These are phyloP conservation scores for Penicillium brevicompactum DNA, from an alignment of 2,329 filamentous ascomycete species.

Conservation along the genomic window DNA sequence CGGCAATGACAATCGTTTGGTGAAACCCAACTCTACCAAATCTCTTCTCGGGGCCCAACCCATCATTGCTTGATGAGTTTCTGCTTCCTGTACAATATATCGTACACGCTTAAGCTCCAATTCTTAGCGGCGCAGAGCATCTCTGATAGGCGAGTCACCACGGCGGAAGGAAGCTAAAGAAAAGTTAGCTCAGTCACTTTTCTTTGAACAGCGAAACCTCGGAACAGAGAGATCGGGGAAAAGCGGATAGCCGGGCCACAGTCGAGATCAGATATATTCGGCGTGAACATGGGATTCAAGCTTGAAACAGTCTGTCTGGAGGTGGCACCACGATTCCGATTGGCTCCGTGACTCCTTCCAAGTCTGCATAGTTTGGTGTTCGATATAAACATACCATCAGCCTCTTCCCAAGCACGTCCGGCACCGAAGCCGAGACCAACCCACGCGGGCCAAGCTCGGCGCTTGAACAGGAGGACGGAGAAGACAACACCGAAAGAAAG, in stretches of 20 bases:
- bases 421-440: slow-evolving; percentile 93
- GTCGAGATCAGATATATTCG: not conserved
- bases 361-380: not conserved
- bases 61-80: slow-evolving; percentile 13
- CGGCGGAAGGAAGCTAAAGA: slow-evolving; percentile 46
- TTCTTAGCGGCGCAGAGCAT: slow-evolving; percentile 41
- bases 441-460: slow-evolving; percentile 96
- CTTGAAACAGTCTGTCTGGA: not conserved
- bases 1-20: not conserved
- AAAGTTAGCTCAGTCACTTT: slow-evolving; percentile 13
- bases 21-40: slow-evolving; percentile 13
- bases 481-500: slow-evolving; percentile 98
- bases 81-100: slow-evolving; percentile 40
- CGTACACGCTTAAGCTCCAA: slow-evolving; percentile 32
- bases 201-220: not conserved
- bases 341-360: not conserved
- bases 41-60: slow-evolving; percentile 9
- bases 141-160: slow-evolving; percentile 43
- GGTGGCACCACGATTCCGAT: not conserved
- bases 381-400: slow-evolving; percentile 68
- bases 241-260: slow-evolving; percentile 3
- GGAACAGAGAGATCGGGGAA: slow-evolving; percentile 2
- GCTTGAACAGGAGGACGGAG: slow-evolving; percentile 96
- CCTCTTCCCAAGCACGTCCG: slow-evolving; percentile 96
- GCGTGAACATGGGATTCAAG: not conserved